phyloP scores from a whole-genome alignment of 768 basidiomycete genomes.

The Tricholoma saponaceum region DNA sequence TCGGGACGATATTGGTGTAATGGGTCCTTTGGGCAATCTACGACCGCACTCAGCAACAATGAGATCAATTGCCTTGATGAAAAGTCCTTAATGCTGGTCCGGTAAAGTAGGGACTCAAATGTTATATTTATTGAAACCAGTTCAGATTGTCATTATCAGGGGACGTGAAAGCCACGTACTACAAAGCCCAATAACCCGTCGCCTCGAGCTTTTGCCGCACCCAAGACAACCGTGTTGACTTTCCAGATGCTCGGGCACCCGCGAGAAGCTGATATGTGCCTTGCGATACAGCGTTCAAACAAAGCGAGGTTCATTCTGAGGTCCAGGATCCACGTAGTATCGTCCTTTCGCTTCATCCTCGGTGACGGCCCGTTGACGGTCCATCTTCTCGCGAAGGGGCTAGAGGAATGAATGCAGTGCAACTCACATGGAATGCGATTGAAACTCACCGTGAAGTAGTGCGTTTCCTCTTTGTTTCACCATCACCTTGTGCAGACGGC shows the following conservation, averaged over 20 bases:
- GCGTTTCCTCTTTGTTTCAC: not conserved
- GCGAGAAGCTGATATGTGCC: not conserved
- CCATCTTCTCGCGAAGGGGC: constrained; percentile 1
- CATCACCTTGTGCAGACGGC: not conserved
- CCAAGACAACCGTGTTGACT: not conserved
- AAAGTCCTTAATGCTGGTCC: not conserved
- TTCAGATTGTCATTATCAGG: not conserved
- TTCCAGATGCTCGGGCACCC: not conserved
- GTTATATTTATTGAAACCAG: not conserved
- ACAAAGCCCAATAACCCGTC: constrained; percentile 1
- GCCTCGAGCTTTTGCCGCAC: not conserved
- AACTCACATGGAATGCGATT: not conserved
- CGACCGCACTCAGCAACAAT: not conserved
- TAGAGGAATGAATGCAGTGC: not conserved
- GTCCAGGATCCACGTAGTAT: not conserved
- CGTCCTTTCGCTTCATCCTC: not conserved
- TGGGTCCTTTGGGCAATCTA: not conserved
- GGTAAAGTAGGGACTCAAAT: not conserved
- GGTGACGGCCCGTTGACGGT: not conserved
- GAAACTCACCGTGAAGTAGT: not conserved
- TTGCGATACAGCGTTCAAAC: not conserved
- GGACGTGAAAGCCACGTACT: not conserved
- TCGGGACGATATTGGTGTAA: not conserved
- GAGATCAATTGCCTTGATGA: not conserved
- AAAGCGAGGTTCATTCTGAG: constrained; percentile 1